Percentiles rank a stretch among this genome's conserved stretches.
These are phyloP conservation scores for Nitzschia putrida DNA, from an alignment of 108 stramenopile genomes.

Conservation along the genomic window DNA sequence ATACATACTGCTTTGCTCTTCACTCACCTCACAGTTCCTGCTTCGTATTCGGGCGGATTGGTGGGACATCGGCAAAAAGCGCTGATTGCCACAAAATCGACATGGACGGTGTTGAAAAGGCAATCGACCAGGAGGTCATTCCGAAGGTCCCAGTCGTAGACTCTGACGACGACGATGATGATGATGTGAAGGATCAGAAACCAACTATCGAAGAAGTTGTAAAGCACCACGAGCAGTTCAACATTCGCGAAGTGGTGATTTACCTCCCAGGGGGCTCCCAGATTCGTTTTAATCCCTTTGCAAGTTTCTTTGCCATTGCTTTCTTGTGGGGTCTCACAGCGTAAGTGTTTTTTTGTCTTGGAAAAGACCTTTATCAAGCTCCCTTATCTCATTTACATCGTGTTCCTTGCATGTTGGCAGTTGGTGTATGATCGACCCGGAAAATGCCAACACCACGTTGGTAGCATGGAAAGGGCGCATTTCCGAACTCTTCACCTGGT, in stretches of 20 bases:
- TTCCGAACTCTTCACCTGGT: conserved; percentile 47
- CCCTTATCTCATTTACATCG: no score
- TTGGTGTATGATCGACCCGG: conserved; percentile 47
- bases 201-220: background rate
- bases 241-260: conserved; percentile 19
- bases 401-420: background rate
- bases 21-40: no score
- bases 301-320: conserved; percentile 34
- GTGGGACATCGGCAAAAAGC: no score
- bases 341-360: no score
- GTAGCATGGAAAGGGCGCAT: conserved; percentile 11
- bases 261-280: background rate
- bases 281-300: conserved; percentile 44
- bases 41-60: no score
- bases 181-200: background rate
- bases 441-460: conserved; percentile 12
- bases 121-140: no score
- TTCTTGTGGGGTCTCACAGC: conserved; percentile 47
- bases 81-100: no score
- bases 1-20: no score
- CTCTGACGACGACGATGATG: background rate
- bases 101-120: no score
- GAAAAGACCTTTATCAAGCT: no score
- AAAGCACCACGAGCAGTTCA: conserved; percentile 7
- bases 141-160: background rate